Conservation (phyloP, 176 grass and related monocot genomes). For the Paspalum notatum region DNA sequence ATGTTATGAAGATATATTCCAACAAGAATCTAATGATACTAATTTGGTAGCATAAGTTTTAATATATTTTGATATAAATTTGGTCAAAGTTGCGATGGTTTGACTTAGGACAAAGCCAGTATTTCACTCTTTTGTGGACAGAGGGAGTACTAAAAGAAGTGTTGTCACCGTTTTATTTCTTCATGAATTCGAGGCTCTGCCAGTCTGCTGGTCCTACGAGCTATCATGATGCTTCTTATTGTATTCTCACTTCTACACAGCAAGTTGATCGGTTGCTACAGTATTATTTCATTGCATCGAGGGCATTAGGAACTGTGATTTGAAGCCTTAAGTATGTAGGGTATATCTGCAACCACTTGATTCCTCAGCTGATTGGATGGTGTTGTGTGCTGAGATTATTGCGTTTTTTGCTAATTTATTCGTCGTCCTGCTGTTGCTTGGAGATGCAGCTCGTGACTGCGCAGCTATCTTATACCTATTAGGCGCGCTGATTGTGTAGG, state of each 20-base stretch:
- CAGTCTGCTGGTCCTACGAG: not conserved
- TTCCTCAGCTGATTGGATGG: not conserved
- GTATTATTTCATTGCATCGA: not conserved
- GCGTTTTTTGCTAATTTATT: slow-evolving; percentile 23
- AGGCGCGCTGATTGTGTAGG: not conserved
- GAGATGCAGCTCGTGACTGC: slow-evolving; percentile 4
- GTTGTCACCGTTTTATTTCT: not conserved
- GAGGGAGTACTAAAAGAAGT: not conserved
- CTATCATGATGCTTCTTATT: slow-evolving; percentile 23
- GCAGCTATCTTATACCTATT: not conserved
- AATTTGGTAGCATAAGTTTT: too few species aligned
- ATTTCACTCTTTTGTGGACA: too few species aligned
- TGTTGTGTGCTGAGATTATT: slow-evolving; percentile 3
- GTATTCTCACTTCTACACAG: not conserved
- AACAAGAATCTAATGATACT: too few species aligned
- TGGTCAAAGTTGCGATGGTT: too few species aligned
- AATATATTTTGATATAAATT: too few species aligned
- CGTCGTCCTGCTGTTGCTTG: slow-evolving; percentile 15
- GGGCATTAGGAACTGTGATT: not conserved
- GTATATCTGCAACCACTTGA: not conserved
- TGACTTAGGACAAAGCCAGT: too few species aligned
- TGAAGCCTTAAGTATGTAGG: not conserved
- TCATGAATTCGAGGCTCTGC: not conserved
- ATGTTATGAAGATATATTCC: too few species aligned
- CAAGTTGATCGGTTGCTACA: not conserved